Evolutionary conservation across 2,329 filamentous ascomycete species (phyloP).

Genomic region (Neofusicoccum sp.): DNA sequence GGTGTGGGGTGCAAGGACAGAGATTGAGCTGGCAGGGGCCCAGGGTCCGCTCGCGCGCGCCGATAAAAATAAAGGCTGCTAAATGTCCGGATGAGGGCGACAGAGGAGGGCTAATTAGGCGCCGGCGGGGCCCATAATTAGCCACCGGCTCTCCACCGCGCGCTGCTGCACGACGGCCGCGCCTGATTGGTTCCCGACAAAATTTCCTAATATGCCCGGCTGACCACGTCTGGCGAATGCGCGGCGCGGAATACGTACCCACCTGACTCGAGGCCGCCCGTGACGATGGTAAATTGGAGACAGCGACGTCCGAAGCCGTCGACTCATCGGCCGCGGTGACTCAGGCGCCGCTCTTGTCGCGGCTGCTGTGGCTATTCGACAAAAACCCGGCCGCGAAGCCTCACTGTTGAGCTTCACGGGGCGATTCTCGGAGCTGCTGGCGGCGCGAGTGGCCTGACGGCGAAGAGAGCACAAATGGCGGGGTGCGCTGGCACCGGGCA

Average conservation of each 20-base stretch:
- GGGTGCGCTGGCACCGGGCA: slow-evolving; percentile 15
- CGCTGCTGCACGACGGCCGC: not conserved
- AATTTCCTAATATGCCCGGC: slow-evolving; percentile 20
- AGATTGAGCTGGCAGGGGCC: slow-evolving; percentile 20
- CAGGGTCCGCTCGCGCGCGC: not conserved
- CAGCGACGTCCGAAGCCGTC: slow-evolving; percentile 1
- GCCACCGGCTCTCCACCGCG: not conserved
- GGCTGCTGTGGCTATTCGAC: slow-evolving; percentile 13
- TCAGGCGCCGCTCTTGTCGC: slow-evolving; percentile 11
- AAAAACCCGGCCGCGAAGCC: slow-evolving; percentile 6
- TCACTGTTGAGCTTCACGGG: slow-evolving; percentile 10
- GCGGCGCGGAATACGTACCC: not conserved
- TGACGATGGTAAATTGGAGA: slow-evolving; percentile 18
- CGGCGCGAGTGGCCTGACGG: not conserved
- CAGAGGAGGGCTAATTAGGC: not conserved
- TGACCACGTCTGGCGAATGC: slow-evolving; percentile 14
- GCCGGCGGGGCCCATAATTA: not conserved
- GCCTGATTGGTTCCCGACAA: slow-evolving; percentile 15
- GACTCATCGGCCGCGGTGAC: slow-evolving; percentile 7
- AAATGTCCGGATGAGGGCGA: not conserved
- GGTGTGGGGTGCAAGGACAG: slow-evolving; percentile 18
- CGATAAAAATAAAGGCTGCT: slow-evolving; percentile 12
- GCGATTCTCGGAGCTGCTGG: slow-evolving; percentile 5
- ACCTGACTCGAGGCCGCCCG: slow-evolving; percentile 19
- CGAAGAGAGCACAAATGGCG: slow-evolving; percentile 9